Base-by-base conservation (phyloP, 2,329 filamentous ascomycete genomes). In the Colletotrichum sp. region DNA sequence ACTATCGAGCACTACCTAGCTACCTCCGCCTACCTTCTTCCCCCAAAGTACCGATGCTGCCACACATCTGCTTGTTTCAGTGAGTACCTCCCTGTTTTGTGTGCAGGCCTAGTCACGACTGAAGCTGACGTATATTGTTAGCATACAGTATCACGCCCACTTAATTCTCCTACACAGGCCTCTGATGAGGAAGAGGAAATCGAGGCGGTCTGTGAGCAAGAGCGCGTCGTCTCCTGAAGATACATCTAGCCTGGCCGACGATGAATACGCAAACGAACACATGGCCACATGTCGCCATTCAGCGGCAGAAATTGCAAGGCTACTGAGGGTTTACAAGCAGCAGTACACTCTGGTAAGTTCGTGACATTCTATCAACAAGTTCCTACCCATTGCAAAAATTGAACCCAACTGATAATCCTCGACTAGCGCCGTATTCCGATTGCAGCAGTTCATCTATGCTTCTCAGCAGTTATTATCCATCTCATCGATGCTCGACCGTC, bases 11-110 rank as follows among this genome's bases (percentile, higher is more conserved):
- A 4, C 21, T 80, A 1, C 78, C 79, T 3, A 78, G 74, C 24
- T 77, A 72, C 44, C 64, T 79, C 1, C 77, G 78, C 10, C 26
- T 78, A 4, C 77, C 78, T 1, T 26, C 68, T 15, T 79, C 78
- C 8, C 60, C 57, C 6, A 74, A 74, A 36, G 36, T 66, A 4
- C 76, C 72, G 4, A 76, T 72, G 70, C 65, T 78, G n/a, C 76
- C 80, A n/a, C 80, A 81, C 26, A 65, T 81, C 8, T 81, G 78
- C 21, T 55, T 80, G 2, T 70, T 79, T 8, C 80, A 80, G 80
- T 80, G 71, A n/a, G 79, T 69, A 44, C 5, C 2, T 10, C 18
- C 21, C 1, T 66, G 34, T 60, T n/a, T 16, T 8, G 4, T 3
- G 1, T 9, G 9, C 57, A n/a, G 15, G 8, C 10, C 6, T 5